These are phyloP conservation scores for Pyronema omphalodes DNA, from an alignment of 495 filamentous ascomycete genomes.

Conservation along the genomic window DNA sequence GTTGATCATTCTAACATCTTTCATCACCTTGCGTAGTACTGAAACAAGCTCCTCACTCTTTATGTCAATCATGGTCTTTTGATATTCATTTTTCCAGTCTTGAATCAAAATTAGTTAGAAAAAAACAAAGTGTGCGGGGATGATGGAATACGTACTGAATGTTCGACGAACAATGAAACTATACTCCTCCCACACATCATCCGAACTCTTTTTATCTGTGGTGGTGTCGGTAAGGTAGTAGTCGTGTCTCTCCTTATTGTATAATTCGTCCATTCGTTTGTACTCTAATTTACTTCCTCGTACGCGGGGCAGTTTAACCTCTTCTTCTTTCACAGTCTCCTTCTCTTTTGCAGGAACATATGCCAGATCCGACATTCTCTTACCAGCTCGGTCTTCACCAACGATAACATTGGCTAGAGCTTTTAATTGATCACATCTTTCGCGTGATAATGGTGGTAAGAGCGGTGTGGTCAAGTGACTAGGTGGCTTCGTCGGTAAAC, in stretches of 20 bases:
- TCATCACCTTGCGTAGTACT: constrained; percentile 18
- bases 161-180: constrained; percentile 17
- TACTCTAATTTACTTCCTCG: constrained; percentile 20
- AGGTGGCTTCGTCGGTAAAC: background rate
- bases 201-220: constrained; percentile 10
- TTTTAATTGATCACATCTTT: no score
- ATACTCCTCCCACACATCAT: constrained; percentile 23
- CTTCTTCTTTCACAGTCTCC: background rate
- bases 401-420: no score
- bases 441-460: no score
- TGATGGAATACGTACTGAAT: constrained; percentile 7
- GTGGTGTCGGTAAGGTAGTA: constrained; percentile 20
- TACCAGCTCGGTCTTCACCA: no score
- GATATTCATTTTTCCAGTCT: constrained; percentile 24
- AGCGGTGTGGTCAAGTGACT: background rate
- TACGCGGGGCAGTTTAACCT: constrained; percentile 9
- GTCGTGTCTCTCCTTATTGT: constrained; percentile 21
- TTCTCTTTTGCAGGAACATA: background rate
- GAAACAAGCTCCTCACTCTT: constrained; percentile 18
- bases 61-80: constrained; percentile 21
- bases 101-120: background rate
- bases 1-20: constrained; percentile 14
- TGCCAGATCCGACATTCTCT: background rate
- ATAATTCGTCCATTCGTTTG: constrained; percentile 23
- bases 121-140: background rate